phyloP scores from a whole-genome alignment of 495 filamentous ascomycete genomes.

The Daldinia childiae region DNA sequence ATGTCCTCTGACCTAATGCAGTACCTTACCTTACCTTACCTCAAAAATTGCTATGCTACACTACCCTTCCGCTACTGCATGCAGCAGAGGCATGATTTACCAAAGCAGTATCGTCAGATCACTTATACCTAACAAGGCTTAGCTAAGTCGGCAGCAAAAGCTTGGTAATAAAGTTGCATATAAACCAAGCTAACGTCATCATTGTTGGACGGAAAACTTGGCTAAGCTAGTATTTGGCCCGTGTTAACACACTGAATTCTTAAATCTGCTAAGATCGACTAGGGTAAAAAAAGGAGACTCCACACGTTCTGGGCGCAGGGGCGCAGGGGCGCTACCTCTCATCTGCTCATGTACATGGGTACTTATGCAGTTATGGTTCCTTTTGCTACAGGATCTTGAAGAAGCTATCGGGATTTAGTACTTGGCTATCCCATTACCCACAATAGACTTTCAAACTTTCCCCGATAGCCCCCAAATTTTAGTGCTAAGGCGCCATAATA shows the following conservation, averaged over 20 bases:
- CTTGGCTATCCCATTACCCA: constrained; percentile 10
- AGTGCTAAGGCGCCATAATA: constrained; percentile 21
- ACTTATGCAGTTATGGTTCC: constrained; percentile 1
- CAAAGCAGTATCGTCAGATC: not conserved
- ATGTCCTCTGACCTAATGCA: constrained; percentile 12
- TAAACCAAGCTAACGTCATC: constrained; percentile 38
- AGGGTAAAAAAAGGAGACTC: constrained; percentile 1
- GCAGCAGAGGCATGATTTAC: constrained; percentile 13
- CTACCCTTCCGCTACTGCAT: constrained; percentile 25
- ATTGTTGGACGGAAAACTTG: constrained; percentile 28
- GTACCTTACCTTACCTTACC: too few species aligned
- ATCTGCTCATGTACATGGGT: constrained; percentile 10
- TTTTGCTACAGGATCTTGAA: constrained; percentile 2
- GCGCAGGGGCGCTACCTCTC: too few species aligned
- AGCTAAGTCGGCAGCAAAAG: constrained; percentile 36
- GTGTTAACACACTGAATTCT: constrained; percentile 24
- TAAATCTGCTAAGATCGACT: constrained; percentile 33
- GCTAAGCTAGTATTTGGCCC: constrained; percentile 14
- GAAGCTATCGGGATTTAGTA: constrained; percentile 19
- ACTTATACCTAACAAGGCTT: constrained; percentile 18
- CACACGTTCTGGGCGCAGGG: constrained; percentile 10
- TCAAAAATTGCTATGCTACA: constrained; percentile 27
- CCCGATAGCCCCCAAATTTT: constrained; percentile 23
- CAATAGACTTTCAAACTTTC: not conserved
- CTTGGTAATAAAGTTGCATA: constrained; percentile 34